Evolutionary conservation across 345 rosid genomes (phyloP).

Genomic region (Lepidium didymum): DNA sequence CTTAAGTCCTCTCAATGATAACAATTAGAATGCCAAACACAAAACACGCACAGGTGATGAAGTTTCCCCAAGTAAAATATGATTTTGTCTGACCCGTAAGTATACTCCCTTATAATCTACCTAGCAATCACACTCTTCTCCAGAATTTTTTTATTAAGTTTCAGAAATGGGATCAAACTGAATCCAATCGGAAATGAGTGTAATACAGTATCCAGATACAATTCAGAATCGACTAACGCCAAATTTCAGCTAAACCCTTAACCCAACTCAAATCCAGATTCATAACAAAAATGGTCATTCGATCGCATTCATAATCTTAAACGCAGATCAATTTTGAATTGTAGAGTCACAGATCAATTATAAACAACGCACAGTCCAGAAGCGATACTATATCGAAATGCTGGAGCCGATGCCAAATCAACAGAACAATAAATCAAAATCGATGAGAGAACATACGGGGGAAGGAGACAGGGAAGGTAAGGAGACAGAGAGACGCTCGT

Average conservation of each 20-base stretch:
- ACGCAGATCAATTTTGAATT: neutral
- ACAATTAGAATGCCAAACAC: neutral
- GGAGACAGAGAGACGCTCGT: conserved; percentile 63
- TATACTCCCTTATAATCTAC: neutral
- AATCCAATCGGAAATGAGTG: neutral
- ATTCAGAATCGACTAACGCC: neutral
- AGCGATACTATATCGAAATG: neutral
- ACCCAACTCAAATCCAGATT: neutral
- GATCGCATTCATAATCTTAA: neutral
- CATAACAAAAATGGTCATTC: neutral
- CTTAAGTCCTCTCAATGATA: neutral
- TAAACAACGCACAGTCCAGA: neutral
- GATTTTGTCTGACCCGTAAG: neutral
- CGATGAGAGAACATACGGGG: conserved; percentile 11
- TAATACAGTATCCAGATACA: neutral
- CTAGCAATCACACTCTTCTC: neutral
- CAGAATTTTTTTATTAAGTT: neutral
- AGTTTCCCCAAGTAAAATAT: neutral
- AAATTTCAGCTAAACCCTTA: neutral
- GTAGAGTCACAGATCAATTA: neutral
- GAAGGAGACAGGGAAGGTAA: conserved; percentile 33
- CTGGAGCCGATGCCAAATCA: neutral
- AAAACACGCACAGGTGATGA: neutral
- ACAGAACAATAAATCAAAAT: neutral
- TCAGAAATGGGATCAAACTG: neutral